phyloP scores from a whole-genome alignment of 495 filamentous ascomycete genomes.

The Hypoxylon crocopeplum region DNA sequence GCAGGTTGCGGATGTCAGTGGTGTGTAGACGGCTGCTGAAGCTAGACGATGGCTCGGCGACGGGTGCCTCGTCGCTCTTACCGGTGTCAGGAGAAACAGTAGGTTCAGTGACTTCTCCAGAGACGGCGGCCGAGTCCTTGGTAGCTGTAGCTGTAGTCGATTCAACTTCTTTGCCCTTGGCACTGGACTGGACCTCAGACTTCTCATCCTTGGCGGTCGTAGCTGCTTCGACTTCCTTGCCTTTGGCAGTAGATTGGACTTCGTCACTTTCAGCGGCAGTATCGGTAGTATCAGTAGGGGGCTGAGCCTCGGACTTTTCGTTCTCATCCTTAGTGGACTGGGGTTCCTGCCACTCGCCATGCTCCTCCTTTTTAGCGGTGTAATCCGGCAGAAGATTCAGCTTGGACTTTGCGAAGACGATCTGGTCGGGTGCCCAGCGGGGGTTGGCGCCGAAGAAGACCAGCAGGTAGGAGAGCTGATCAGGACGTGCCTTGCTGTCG shows the following conservation, averaged over 20 bases:
- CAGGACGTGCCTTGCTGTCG: slow-evolving; percentile 8
- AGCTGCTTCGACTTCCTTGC: neutral
- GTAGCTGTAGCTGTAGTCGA: neutral
- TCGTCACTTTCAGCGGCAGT: slow-evolving; percentile 18
- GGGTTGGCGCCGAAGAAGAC: slow-evolving; percentile 28
- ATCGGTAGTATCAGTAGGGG: slow-evolving; percentile 17
- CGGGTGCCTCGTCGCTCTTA: neutral
- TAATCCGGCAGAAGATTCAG: slow-evolving; percentile 35
- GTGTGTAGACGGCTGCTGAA: slow-evolving; percentile 1
- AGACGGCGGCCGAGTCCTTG: neutral
- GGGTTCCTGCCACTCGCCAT: slow-evolving; percentile 31
- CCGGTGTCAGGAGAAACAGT: no score
- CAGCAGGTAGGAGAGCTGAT: slow-evolving; percentile 23
- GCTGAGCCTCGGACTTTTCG: slow-evolving; percentile 9
- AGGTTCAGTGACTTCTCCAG: no score
- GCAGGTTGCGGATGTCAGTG: slow-evolving; percentile 16
- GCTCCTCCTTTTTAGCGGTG: slow-evolving; percentile 28
- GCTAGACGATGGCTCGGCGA: neutral
- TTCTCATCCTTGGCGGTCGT: neutral
- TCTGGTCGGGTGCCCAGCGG: slow-evolving; percentile 29
- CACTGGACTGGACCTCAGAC: no score
- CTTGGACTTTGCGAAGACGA: slow-evolving; percentile 36
- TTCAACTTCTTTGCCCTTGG: neutral
- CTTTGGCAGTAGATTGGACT: slow-evolving; percentile 2
- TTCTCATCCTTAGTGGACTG: slow-evolving; percentile 14